phyloP scores from a whole-genome alignment of 1,284 basidiomycete genomes.

The Cystobasidium sp. region DNA sequence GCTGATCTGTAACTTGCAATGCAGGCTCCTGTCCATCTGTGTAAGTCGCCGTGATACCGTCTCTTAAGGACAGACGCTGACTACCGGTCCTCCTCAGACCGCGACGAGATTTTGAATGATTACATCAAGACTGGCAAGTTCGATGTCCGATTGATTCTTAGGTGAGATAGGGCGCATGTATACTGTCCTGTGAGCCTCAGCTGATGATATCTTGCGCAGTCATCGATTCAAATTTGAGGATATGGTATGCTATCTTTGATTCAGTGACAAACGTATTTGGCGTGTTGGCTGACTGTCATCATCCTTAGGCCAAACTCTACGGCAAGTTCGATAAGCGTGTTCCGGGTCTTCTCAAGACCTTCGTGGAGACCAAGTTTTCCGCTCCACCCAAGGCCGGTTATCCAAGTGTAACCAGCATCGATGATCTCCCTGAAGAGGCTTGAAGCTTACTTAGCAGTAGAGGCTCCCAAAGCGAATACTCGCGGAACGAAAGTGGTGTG shows the following conservation, averaged over 20 bases:
- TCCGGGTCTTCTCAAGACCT: conserved; percentile 51
- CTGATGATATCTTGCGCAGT: conserved; percentile 49
- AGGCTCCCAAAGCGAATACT: too few species aligned
- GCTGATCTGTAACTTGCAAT: background rate
- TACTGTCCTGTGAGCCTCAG: background rate
- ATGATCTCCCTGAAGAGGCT: conserved; percentile 19
- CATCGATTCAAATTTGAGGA: conserved; percentile 53
- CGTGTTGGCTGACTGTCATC: background rate
- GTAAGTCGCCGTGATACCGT: too few species aligned
- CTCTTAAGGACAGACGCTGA: too few species aligned
- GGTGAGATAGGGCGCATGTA: conserved; percentile 34
- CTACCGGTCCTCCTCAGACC: too few species aligned
- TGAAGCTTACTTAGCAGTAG: background rate
- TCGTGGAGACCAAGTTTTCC: conserved; percentile 53
- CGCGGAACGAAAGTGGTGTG: too few species aligned
- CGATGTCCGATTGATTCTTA: conserved; percentile 66
- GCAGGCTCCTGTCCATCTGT: conserved; percentile 6
- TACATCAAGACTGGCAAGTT: conserved; percentile 69
- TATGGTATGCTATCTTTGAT: conserved; percentile 30
- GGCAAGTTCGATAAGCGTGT: conserved; percentile 46
- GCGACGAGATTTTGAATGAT: conserved; percentile 70
- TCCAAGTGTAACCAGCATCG: conserved; percentile 22
- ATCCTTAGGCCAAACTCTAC: conserved; percentile 47
- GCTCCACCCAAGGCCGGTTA: conserved; percentile 39
- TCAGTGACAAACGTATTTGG: background rate